A percentile compares a stretch with the other conserved stretches of the same genome.
Conservation (phyloP, 2,329 filamentous ascomycete species). For the Pyricularia sp. region DNA sequence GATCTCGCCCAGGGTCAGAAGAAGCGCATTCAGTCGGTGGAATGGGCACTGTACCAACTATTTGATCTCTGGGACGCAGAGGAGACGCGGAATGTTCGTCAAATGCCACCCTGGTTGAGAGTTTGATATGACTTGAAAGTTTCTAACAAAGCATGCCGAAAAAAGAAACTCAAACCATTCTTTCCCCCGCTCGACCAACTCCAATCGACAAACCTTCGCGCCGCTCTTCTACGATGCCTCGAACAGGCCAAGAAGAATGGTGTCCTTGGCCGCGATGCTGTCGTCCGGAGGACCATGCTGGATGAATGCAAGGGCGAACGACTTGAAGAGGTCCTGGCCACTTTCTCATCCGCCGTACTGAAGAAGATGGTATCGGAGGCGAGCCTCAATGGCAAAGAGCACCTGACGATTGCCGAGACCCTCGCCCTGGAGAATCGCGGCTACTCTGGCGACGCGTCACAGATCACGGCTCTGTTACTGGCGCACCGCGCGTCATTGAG, state of each 20-base stretch:
- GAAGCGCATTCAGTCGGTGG: constrained; percentile 66
- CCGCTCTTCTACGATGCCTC: constrained; percentile 67
- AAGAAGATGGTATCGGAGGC: constrained; percentile 46
- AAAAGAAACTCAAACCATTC: constrained; percentile 73
- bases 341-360: constrained; percentile 73
- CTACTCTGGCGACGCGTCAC: constrained; percentile 38
- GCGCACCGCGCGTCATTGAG: constrained; percentile 58
- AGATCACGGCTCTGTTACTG: constrained; percentile 54
- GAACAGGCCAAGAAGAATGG: constrained; percentile 83
- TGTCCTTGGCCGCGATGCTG: constrained; percentile 61
- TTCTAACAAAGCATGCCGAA: neutral
- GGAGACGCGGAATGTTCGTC: constrained; percentile 53
- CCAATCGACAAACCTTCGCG: constrained; percentile 80
- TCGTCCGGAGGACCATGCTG: constrained; percentile 86
- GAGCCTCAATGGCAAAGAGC: constrained; percentile 9
- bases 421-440: constrained; percentile 47
- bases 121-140: no score
- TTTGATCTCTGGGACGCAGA: constrained; percentile 73
- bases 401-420: constrained; percentile 28
- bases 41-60: constrained; percentile 84
- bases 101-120: neutral
- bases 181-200: constrained; percentile 84
- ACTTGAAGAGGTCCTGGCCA: constrained; percentile 71
- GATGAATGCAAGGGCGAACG: constrained; percentile 92
- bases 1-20: constrained; percentile 63